Evolutionary conservation across 1,284 basidiomycete species (phyloP).

Genomic region (Thecaphora thlaspeos): DNA sequence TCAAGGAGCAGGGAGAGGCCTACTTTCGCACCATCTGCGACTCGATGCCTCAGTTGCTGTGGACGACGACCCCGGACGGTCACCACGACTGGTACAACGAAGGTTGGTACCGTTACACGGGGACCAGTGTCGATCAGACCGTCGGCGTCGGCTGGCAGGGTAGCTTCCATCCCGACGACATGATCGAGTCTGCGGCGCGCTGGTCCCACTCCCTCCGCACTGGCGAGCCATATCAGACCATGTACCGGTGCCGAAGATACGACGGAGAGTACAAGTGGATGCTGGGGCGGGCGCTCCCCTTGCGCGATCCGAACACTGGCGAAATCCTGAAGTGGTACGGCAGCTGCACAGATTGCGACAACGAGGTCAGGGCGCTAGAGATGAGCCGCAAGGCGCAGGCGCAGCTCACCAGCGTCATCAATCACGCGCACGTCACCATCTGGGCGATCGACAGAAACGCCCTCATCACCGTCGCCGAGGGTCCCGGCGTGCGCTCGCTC

Average conservation of each 20-base stretch:
- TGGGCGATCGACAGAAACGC: slow-evolving; percentile 49
- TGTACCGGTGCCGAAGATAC: slow-evolving; percentile 52
- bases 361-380: slow-evolving; percentile 49
- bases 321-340: slow-evolving; percentile 57
- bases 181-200: slow-evolving; percentile 43
- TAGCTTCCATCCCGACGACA: slow-evolving; percentile 57
- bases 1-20: slow-evolving; percentile 40
- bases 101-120: slow-evolving; percentile 57
- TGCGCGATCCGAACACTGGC: slow-evolving; percentile 42
- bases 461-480: slow-evolving; percentile 49
- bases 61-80: slow-evolving; percentile 55
- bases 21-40: slow-evolving; percentile 51
- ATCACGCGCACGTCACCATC: slow-evolving; percentile 52
- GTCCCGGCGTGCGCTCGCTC: slow-evolving; percentile 47
- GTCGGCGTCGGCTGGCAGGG: slow-evolving; percentile 56
- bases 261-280: slow-evolving; percentile 55
- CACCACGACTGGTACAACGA: slow-evolving; percentile 50
- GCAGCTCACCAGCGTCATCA: slow-evolving; percentile 51
- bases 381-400: slow-evolving; percentile 43
- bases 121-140: slow-evolving; percentile 39
- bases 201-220: slow-evolving; percentile 58
- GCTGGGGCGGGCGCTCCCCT: slow-evolving; percentile 52
- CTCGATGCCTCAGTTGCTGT: slow-evolving; percentile 55
- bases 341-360: slow-evolving; percentile 53
- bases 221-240: slow-evolving; percentile 56